Conservation (phyloP, 441 rosid genomes). For the Adansonia rubrostipa region DNA sequence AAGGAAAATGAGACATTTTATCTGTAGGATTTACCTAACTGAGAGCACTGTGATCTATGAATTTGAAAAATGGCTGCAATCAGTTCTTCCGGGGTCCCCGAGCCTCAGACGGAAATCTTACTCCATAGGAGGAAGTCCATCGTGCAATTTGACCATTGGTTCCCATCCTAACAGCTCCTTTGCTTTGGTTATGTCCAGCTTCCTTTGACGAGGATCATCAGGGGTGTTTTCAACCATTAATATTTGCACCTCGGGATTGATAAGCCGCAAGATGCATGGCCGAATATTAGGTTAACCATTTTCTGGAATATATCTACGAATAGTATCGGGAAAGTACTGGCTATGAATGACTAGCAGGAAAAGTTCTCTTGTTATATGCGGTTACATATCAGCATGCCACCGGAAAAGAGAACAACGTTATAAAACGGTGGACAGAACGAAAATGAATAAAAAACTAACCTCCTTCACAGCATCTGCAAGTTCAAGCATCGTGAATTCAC, state of each 20-base stretch:
- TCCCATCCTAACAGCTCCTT: slow-evolving; percentile 74
- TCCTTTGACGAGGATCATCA: slow-evolving; percentile 74
- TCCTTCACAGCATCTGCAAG: slow-evolving; percentile 73
- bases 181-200: slow-evolving; percentile 66
- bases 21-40: not conserved
- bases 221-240: slow-evolving; percentile 67
- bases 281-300: not conserved
- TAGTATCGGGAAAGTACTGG: too few relatives aligned
- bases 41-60: too few relatives aligned
- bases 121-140: slow-evolving; percentile 77
- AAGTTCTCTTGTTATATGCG: not conserved
- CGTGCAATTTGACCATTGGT: slow-evolving; percentile 64
- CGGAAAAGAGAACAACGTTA: not conserved
- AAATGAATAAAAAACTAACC: slow-evolving; percentile 44
- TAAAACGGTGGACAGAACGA: not conserved
- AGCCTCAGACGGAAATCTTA: slow-evolving; percentile 67
- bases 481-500: slow-evolving; percentile 73
- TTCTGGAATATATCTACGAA: not conserved
- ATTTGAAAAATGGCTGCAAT: not conserved
- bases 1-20: not conserved
- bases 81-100: slow-evolving; percentile 42
- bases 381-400: not conserved
- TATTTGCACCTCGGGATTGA: slow-evolving; percentile 67
- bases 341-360: too few relatives aligned
- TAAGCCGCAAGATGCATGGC: slow-evolving; percentile 43